Percentiles rank a stretch among this genome's conserved stretches.
phyloP scores from a whole-genome alignment of 2,329 filamentous ascomycete genomes.

The Ophiobolus disseminans region DNA sequence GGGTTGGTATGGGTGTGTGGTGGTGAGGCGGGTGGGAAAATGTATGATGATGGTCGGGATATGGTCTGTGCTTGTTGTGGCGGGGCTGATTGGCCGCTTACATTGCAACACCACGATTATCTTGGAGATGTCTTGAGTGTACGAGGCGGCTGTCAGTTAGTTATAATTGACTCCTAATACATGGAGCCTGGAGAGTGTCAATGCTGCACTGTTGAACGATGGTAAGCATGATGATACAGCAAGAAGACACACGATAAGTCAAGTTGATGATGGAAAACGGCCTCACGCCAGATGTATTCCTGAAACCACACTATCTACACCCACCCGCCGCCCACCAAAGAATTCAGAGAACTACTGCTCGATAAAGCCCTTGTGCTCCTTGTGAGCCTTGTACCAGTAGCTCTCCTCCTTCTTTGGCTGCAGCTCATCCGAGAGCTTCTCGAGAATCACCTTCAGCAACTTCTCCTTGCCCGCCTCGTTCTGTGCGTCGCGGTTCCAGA shows the following conservation, averaged over 20 bases:
- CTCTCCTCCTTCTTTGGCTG: constrained; percentile 67
- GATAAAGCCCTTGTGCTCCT: constrained; percentile 80
- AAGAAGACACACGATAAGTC: not conserved
- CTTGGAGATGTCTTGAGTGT: too few species aligned
- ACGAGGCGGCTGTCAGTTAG: too few species aligned
- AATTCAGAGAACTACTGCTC: constrained; percentile 20
- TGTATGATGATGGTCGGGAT: constrained; percentile 7
- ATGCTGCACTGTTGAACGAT: not conserved
- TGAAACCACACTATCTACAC: not conserved
- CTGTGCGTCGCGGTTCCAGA: constrained; percentile 90
- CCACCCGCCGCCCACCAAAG: not conserved
- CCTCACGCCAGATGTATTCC: constrained; percentile 7
- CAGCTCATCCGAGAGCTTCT: constrained; percentile 75
- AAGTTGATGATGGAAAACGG: not conserved
- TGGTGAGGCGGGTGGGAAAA: constrained; percentile 16
- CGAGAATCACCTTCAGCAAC: constrained; percentile 75
- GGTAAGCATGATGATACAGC: not conserved
- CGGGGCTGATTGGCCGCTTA: constrained; percentile 21
- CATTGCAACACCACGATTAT: constrained; percentile 1
- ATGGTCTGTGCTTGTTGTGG: not conserved
- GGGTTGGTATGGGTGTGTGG: constrained; percentile 23
- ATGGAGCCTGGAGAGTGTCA: not conserved
- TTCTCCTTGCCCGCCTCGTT: constrained; percentile 80
- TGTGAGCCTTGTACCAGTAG: constrained; percentile 89
- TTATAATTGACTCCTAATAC: too few species aligned